Evolutionary conservation across 2,329 filamentous ascomycete species (phyloP).

Genomic region (Aspergillus latus): DNA sequence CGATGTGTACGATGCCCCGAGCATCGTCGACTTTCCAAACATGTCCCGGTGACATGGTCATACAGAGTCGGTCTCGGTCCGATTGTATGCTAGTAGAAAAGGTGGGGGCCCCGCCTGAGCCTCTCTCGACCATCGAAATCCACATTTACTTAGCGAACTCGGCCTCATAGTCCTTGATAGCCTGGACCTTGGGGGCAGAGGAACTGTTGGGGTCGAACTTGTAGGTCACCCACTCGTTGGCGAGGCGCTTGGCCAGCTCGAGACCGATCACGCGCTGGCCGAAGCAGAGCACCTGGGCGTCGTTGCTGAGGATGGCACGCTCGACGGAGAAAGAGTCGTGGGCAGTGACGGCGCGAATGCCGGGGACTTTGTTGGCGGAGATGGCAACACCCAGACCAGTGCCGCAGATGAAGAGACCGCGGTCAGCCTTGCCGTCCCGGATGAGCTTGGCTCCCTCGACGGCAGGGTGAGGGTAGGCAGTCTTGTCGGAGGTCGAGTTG

Average conservation of each 20-base stretch:
- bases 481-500: constrained; percentile 66
- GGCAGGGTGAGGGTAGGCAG: constrained; percentile 76
- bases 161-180: constrained; percentile 45
- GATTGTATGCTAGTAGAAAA: not conserved
- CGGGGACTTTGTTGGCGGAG: constrained; percentile 82
- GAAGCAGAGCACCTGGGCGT: constrained; percentile 84
- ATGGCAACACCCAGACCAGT: constrained; percentile 87
- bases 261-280: constrained; percentile 80
- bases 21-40: constrained; percentile 9
- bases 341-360: constrained; percentile 82
- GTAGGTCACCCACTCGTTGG: constrained; percentile 81
- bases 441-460: constrained; percentile 65
- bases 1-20: not conserved
- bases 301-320: constrained; percentile 75
- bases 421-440: constrained; percentile 60
- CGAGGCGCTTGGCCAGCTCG: constrained; percentile 74
- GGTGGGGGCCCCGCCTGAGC: constrained; percentile 6
- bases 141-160: constrained; percentile 28
- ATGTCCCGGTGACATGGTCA: not conserved
- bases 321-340: constrained; percentile 86
- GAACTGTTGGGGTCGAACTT: constrained; percentile 69
- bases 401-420: constrained; percentile 76
- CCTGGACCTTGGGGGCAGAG: constrained; percentile 61
- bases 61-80: constrained; percentile 11
- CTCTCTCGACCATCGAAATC: constrained; percentile 1